Percentiles rank a stretch among this genome's conserved stretches.
These are phyloP conservation scores for Emydomyces testavorans DNA, from an alignment of 2,329 filamentous ascomycete genomes.

Conservation along the genomic window DNA sequence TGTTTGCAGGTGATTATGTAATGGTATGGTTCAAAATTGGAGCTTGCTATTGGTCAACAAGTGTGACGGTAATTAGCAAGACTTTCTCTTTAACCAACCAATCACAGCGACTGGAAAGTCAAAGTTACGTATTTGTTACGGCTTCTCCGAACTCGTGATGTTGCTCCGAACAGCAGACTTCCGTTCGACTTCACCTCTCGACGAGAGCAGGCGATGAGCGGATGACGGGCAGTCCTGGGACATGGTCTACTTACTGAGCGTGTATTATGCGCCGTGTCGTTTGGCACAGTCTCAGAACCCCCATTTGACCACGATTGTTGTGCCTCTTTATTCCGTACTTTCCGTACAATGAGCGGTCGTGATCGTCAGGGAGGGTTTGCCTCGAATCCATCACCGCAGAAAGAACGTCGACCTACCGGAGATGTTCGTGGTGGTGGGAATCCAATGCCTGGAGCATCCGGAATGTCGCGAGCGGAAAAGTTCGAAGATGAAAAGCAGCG, in stretches of 20 bases:
- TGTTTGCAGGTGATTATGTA: background rate
- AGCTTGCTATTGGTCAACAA: no score
- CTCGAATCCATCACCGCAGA: constrained; percentile 22
- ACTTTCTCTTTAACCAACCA: no score
- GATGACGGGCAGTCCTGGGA: background rate
- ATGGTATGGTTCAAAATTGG: no score
- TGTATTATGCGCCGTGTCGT: background rate
- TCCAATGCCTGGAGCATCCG: constrained; percentile 21
- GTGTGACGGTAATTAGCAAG: no score
- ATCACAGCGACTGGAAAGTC: no score
- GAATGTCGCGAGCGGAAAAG: constrained; percentile 54
- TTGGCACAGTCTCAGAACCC: no score
- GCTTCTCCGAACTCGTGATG: no score
- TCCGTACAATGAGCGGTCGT: constrained; percentile 27
- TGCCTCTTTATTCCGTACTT: background rate
- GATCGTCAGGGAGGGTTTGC: constrained; percentile 27
- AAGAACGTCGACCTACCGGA: constrained; percentile 25
- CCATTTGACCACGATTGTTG: background rate
- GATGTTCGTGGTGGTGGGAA: constrained; percentile 27
- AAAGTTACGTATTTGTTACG: no score
- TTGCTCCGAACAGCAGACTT: no score
- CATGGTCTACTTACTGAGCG: background rate
- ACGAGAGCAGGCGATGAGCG: no score
- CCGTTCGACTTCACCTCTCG: no score
- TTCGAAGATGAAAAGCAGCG: constrained; percentile 96